These are phyloP conservation scores for Epichloe sibirici DNA, from an alignment of 2,329 filamentous ascomycete species.

Conservation along the genomic window DNA sequence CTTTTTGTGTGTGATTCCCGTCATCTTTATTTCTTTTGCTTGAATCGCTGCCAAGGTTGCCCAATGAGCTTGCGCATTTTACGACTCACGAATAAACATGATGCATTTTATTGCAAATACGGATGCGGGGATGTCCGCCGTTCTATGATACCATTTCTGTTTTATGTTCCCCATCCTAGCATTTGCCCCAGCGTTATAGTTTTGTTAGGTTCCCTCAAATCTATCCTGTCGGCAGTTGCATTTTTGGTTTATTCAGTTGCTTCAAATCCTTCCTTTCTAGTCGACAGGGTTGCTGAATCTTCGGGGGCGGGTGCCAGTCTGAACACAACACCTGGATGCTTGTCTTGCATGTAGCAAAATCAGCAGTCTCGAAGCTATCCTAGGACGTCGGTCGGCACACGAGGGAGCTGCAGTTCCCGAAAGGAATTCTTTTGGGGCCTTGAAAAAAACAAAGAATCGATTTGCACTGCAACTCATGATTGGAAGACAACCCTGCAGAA, in stretches of 20 bases:
- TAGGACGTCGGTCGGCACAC: too few species aligned
- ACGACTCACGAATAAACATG: constrained; percentile 4
- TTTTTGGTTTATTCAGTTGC: not conserved
- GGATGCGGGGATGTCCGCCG: not conserved
- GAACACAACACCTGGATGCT: not conserved
- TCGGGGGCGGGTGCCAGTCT: not conserved
- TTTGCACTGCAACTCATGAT: too few species aligned
- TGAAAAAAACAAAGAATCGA: too few species aligned
- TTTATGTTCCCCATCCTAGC: constrained; percentile 9
- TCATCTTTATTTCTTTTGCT: constrained; percentile 1
- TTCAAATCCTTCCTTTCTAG: not conserved
- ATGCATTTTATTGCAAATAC: not conserved
- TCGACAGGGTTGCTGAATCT: not conserved
- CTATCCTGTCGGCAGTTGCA: not conserved
- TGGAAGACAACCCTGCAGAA: too few species aligned
- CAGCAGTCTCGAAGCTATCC: not conserved
- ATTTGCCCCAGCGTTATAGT: not conserved
- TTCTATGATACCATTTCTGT: constrained; percentile 1
- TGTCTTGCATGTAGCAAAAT: not conserved
- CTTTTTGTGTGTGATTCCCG: constrained; percentile 1
- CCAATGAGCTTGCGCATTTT: constrained; percentile 2
- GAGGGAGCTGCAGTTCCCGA: not conserved
- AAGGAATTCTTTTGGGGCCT: not conserved
- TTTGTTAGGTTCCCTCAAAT: not conserved
- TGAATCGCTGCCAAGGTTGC: constrained; percentile 4